Evolutionary conservation across 106 monocot species (phyloP).

Genomic region (Phalaenopsis equestris): DNA sequence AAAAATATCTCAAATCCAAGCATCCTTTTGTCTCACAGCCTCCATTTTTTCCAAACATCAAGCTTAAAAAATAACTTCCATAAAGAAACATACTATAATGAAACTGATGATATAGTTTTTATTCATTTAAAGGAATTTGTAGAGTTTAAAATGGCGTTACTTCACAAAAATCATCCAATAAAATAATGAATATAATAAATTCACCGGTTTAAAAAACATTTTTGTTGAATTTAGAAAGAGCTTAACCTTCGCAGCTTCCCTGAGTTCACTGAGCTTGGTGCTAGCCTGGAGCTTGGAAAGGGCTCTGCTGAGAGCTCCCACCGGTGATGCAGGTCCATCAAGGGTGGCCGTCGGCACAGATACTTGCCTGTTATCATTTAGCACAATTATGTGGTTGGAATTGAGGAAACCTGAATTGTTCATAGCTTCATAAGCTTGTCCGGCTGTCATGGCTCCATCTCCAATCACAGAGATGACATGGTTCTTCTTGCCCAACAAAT

Average conservation of each 20-base stretch:
- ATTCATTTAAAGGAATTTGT: too few relatives aligned
- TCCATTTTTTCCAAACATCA: too few relatives aligned
- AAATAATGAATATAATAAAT: too few relatives aligned
- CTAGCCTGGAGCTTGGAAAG: constrained; percentile 82
- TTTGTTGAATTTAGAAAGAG: too few relatives aligned
- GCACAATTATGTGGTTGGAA: constrained; percentile 64
- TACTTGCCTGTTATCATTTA: constrained; percentile 87
- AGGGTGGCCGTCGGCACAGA: constrained; percentile 84
- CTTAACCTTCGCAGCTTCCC: constrained; percentile 72
- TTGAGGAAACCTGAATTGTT: constrained; percentile 78
- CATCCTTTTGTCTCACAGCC: too few relatives aligned
- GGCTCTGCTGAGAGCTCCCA: constrained; percentile 73
- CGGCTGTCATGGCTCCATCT: constrained; percentile 90
- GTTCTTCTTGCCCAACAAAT: constrained; percentile 67
- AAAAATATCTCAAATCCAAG: too few relatives aligned
- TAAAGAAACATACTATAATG: background rate
- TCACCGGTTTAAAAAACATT: too few relatives aligned
- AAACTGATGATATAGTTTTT: background rate
- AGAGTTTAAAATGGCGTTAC: too few relatives aligned
- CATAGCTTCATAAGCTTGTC: constrained; percentile 95
- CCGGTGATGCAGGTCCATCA: constrained; percentile 68
- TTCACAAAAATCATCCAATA: background rate
- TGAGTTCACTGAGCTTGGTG: constrained; percentile 54
- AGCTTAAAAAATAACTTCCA: too few relatives aligned
- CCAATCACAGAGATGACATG: constrained; percentile 85